Evolutionary conservation across 2,329 filamentous ascomycete genomes (phyloP), one percentile per base, ranked within the genome.

Genomic region (Fusarium newnesense): DNA sequence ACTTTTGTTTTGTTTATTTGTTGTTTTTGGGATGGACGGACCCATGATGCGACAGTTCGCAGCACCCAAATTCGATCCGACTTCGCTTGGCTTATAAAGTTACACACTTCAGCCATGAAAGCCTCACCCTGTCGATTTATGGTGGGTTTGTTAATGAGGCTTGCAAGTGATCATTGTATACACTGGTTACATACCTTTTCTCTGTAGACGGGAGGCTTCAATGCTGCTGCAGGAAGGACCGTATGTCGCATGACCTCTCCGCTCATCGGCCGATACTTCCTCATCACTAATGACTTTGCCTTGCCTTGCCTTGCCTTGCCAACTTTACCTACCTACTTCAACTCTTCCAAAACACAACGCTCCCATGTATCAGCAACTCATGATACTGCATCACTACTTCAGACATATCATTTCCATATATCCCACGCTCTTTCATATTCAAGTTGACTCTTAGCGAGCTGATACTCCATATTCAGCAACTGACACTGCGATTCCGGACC

Each of bases 201-300:
- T 57, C 46, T 37, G 53, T 44, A 60, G 46, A 24, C 30, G 21
- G 47, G 47, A 53, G 37, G 50, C 49, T 43, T 70, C 40, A 36
- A 60, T 54, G 52, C 50, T 70, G 24, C 34, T 8, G 40, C 60
- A 62, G 60, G 40, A 67, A 53, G 54, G 57, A 50, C 30, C 34
- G 24, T 49, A 43, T 60, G 54, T 74, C 63, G 56, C 44, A 62
- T 67, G 60, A 70, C 46, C 16, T 58, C 46, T 67, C 67, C 52
- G 53, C 60, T 59, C 39, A 60, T 67, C 52, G 61, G 71, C 61
- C 60, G 44, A 73, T 64, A 53, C 47, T 64, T 67, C 54, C 56
- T 54, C 43, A 28, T 39, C 28, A 26, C 61, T 28, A 30, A 68
- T 36, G 28, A 43, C 46, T 58, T 58, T 40, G 24, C 28, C 18